Base-by-base conservation (phyloP, 1,284 basidiomycete species). In the Bjerkandera adusta region DNA sequence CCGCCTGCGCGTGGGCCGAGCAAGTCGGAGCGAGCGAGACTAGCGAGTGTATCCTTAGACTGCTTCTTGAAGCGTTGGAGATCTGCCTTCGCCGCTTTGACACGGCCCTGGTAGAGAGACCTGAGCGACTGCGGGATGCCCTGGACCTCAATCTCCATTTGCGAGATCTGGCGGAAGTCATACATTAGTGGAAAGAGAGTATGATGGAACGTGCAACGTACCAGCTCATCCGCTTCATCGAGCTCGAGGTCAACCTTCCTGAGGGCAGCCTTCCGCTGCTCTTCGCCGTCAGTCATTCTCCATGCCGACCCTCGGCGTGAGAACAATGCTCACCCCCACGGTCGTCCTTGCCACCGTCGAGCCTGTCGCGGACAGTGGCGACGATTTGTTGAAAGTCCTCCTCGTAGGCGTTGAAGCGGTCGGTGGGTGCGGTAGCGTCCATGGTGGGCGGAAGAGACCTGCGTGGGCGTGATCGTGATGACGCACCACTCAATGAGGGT, bases 91-190 rank as follows among this genome's bases (percentile, higher is more conserved):
- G 88, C 81, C 8, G 78, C 69, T 45, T 79, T 75, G 40, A 95
- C 79, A 51, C 91, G 83, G 20, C 76, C 63, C 47, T 86, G 82
- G 66, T 93, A 92, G 49, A 82, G 79, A 0, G 81, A 68, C 40
- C 85, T 81, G 56, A 94, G 75, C 25, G 88, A 88, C 59, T 90
- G 85, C 0, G 95, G 94, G 65, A 98, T 95, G 10, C 90, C 89
- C 61, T 95, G 93, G n/a, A 97, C 85, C 71, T 99, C 97, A 52
- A 99, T 89, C 68, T 98, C 95, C 96, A 99, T 98, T 79, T 99
- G 97, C 27, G 92, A 92, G 55, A 97, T 80, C 93, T 96, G 22
- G 26, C 13, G 33, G 22, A 21, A 41, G 22, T 34, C 27, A 30
- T 5, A 24, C 40, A 48, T 6, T 29, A 38, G 16, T 27, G 37